A percentile compares a stretch with the other conserved stretches of the same genome.
phyloP scores from a whole-genome alignment of 345 rosid species.

The Rhodamnia argentea region DNA sequence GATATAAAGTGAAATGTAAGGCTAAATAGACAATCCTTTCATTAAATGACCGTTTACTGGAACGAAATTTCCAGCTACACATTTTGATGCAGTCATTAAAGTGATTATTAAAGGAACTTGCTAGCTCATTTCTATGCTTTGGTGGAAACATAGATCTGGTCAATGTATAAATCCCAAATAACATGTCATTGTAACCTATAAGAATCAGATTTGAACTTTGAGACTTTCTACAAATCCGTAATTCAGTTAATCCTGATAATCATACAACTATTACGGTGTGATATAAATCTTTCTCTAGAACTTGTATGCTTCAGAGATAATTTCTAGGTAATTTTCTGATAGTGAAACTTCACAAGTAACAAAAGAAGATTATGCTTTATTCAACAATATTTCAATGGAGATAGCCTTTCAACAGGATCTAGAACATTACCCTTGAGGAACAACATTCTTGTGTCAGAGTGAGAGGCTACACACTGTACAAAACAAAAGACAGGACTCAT shows the following conservation, averaged over 20 bases:
- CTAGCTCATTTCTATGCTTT: background rate
- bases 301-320: background rate
- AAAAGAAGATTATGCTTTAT: background rate
- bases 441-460: conserved; percentile 87
- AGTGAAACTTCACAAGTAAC: background rate
- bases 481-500: background rate
- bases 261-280: background rate
- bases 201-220: background rate
- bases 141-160: background rate
- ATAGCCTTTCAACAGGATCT: background rate
- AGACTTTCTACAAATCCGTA: background rate
- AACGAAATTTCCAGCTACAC: background rate
- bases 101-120: background rate
- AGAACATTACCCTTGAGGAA: conserved; percentile 70
- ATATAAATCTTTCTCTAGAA: background rate
- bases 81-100: background rate
- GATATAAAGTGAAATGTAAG: background rate
- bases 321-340: background rate
- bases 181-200: background rate
- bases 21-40: background rate
- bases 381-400: background rate
- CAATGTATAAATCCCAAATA: background rate
- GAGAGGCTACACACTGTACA: conserved; percentile 98
- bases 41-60: background rate
- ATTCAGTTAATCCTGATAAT: background rate